Conservation (phyloP, 805 yeast genomes). For the Priceomyces melissophilus region DNA sequence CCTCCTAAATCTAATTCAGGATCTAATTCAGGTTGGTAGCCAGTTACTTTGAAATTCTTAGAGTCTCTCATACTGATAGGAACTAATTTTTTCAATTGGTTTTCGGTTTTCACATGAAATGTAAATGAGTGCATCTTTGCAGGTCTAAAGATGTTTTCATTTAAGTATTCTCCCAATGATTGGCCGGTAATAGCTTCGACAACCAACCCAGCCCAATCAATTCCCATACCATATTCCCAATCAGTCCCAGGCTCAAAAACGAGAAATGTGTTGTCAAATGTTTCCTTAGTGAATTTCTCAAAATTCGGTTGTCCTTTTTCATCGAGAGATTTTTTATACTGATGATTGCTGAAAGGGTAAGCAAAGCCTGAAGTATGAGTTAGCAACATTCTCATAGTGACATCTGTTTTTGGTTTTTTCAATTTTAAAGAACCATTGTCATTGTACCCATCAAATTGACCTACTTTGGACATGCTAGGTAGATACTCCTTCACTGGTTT, state of each 20-base stretch:
- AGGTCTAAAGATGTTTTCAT: slow-evolving; percentile 24
- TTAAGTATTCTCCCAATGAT: slow-evolving; percentile 23
- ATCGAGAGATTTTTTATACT: slow-evolving; percentile 8
- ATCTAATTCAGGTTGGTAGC: slow-evolving; percentile 9
- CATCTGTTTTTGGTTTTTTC: slow-evolving; percentile 19
- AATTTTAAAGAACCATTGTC: slow-evolving; percentile 16
- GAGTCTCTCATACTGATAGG: slow-evolving; percentile 10
- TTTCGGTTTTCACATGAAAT: slow-evolving; percentile 13
- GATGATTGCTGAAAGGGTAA: slow-evolving; percentile 26
- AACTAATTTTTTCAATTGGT: slow-evolving; percentile 7
- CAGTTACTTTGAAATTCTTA: slow-evolving; percentile 1
- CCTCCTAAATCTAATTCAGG: slow-evolving; percentile 37
- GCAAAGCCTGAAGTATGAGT: slow-evolving; percentile 40
- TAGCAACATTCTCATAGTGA: slow-evolving; percentile 32
- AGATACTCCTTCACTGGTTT: slow-evolving; percentile 24
- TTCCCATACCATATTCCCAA: slow-evolving; percentile 31
- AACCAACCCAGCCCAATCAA: slow-evolving; percentile 37
- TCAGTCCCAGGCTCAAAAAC: slow-evolving; percentile 34
- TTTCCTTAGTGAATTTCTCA: slow-evolving; percentile 7
- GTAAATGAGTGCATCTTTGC: slow-evolving; percentile 22
- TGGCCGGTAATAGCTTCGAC: slow-evolving; percentile 25
- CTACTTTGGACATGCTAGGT: slow-evolving; percentile 25
- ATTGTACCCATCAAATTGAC: slow-evolving; percentile 15
- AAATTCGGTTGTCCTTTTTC: slow-evolving; percentile 6
- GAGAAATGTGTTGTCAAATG: slow-evolving; percentile 19